A percentile compares a stretch with the other conserved stretches of the same genome.
These are phyloP conservation scores for Botrytis sinoallii DNA, from an alignment of 2,329 filamentous ascomycete species.

Conservation along the genomic window DNA sequence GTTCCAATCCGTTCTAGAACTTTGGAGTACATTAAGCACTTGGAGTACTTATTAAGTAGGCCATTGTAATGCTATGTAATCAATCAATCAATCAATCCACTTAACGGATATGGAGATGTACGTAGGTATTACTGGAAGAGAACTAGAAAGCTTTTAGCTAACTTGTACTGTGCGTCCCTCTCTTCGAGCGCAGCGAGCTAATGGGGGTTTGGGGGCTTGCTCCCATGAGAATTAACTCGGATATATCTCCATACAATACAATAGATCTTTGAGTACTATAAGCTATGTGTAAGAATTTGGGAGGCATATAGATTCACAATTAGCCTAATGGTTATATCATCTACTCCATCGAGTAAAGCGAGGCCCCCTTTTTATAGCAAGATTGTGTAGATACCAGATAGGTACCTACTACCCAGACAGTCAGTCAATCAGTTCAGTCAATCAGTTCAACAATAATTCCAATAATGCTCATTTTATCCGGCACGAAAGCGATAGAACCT, in stretches of 20 bases:
- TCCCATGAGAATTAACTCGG: background rate
- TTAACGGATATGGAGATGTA: background rate
- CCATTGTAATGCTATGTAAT: background rate
- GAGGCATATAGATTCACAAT: background rate
- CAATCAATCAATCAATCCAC: background rate
- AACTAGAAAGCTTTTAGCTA: background rate
- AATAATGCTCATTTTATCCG: background rate
- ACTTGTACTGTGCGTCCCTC: background rate
- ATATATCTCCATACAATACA: background rate
- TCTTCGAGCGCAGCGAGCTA: background rate
- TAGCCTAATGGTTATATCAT: background rate
- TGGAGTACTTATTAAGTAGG: background rate
- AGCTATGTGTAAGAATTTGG: background rate
- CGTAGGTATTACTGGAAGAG: background rate
- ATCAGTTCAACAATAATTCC: background rate
- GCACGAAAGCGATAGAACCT: background rate
- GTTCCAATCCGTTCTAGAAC: conserved; percentile 1
- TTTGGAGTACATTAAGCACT: background rate
- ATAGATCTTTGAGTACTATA: background rate
- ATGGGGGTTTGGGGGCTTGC: background rate
- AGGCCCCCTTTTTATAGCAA: background rate
- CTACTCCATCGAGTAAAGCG: background rate
- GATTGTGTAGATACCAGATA: background rate
- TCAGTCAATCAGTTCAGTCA: background rate
- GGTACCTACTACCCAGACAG: too few species aligned